Evolutionary conservation across 768 basidiomycete genomes (phyloP).

Genomic region (Kwoniella botswanensis): DNA sequence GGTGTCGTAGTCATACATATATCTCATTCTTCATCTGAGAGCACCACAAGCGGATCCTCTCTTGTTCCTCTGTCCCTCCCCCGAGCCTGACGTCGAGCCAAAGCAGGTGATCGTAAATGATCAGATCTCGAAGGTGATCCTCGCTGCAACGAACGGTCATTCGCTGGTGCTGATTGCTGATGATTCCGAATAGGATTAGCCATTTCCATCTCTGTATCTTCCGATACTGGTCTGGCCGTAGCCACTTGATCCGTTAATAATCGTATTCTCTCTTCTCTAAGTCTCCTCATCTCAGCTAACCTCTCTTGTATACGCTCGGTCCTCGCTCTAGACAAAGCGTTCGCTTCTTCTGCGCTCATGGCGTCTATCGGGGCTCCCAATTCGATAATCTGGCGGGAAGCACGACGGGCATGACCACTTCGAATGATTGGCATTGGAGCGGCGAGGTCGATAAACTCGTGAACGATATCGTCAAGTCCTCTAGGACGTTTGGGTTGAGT

Average conservation of each 20-base stretch:
- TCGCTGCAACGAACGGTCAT: neutral
- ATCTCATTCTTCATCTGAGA: constrained; percentile 35
- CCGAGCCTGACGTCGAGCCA: constrained; percentile 34
- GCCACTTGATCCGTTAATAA: constrained; percentile 11
- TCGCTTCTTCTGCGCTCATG: constrained; percentile 32
- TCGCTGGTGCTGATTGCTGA: neutral
- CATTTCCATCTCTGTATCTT: neutral
- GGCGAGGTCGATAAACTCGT: constrained; percentile 34
- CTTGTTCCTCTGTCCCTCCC: constrained; percentile 34
- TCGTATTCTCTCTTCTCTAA: constrained; percentile 28
- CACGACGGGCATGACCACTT: constrained; percentile 34
- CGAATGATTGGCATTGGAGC: constrained; percentile 9
- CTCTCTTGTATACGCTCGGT: constrained; percentile 7
- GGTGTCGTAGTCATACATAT: neutral
- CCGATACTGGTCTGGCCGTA: neutral
- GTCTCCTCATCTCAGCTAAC: constrained; percentile 29
- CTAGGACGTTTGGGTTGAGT: constrained; percentile 21
- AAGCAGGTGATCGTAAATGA: constrained; percentile 15
- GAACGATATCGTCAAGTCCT: constrained; percentile 31
- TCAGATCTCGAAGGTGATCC: neutral
- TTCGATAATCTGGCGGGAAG: constrained; percentile 38
- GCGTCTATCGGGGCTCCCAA: constrained; percentile 38
- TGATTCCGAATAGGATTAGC: neutral
- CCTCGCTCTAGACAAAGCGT: neutral
- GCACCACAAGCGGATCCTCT: constrained; percentile 37